Percentiles rank a stretch among this genome's conserved stretches.
These are phyloP conservation scores for Sporothrix sp. DNA, from an alignment of 2,329 filamentous ascomycete genomes.

Conservation along the genomic window DNA sequence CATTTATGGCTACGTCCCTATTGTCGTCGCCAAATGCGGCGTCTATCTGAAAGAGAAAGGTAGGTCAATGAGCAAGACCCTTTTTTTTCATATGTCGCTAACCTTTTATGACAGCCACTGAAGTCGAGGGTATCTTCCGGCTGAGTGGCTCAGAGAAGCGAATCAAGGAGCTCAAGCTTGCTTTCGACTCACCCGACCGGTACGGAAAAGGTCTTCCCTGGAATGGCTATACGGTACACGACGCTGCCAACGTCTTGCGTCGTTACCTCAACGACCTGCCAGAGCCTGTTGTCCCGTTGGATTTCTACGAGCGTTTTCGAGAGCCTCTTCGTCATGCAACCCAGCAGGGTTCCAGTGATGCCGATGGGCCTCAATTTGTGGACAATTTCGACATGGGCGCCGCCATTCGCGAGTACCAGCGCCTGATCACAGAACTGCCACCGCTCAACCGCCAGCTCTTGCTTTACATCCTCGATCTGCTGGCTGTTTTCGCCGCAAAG, in stretches of 20 bases:
- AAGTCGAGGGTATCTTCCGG: slow-evolving; percentile 92
- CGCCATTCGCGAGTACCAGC: slow-evolving; percentile 77
- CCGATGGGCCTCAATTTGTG: slow-evolving; percentile 58
- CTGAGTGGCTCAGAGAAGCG: slow-evolving; percentile 93
- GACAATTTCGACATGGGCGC: slow-evolving; percentile 64
- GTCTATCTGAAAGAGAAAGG: slow-evolving; percentile 98
- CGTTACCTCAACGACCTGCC: slow-evolving; percentile 94
- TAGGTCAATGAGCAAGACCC: slow-evolving; percentile 39
- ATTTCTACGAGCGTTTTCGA: slow-evolving; percentile 86
- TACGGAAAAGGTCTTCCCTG: slow-evolving; percentile 96
- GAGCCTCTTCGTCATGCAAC: slow-evolving; percentile 64
- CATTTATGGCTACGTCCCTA: slow-evolving; percentile 97
- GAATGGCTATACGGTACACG: slow-evolving; percentile 96
- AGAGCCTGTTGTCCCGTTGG: slow-evolving; percentile 89
- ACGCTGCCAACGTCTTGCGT: slow-evolving; percentile 91
- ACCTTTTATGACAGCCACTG: slow-evolving; percentile 55
- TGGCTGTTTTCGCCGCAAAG: slow-evolving; percentile 95
- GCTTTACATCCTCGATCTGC: slow-evolving; percentile 87
- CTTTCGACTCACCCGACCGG: slow-evolving; percentile 88
- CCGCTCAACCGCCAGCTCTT: slow-evolving; percentile 88
- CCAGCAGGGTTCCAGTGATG: slow-evolving; percentile 62
- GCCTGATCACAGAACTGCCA: slow-evolving; percentile 83
- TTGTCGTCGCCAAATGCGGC: slow-evolving; percentile 95
- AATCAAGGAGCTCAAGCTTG: slow-evolving; percentile 87
- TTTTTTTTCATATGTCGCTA: background rate